Conservation (phyloP, 2,329 filamentous ascomycete species). For the Westerdykella sp. region DNA sequence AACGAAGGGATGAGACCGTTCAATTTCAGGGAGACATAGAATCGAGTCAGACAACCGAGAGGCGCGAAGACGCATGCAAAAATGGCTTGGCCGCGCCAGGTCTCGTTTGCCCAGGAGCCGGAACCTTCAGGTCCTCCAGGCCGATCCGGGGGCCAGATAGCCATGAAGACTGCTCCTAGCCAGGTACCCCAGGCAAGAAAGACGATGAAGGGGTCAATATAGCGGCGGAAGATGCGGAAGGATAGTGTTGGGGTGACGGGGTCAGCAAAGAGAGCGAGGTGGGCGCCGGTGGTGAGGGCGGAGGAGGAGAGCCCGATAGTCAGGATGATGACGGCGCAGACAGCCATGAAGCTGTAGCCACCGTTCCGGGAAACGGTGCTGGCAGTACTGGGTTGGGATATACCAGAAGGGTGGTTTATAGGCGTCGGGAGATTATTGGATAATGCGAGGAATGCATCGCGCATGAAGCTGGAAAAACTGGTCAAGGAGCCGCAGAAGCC, state of each 20-base stretch:
- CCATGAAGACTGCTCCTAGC: slow-evolving; percentile 68
- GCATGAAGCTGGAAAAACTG: slow-evolving; percentile 79
- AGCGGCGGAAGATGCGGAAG: slow-evolving; percentile 49
- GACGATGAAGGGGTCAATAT: slow-evolving; percentile 59
- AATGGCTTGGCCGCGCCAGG: slow-evolving; percentile 68
- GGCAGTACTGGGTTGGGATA: slow-evolving; percentile 24
- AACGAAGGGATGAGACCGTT: slow-evolving; percentile 64
- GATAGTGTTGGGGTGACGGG: slow-evolving; percentile 55
- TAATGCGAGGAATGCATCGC: slow-evolving; percentile 71
- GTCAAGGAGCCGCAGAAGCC: slow-evolving; percentile 89
- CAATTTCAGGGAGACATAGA: slow-evolving; percentile 64
- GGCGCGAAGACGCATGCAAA: slow-evolving; percentile 81
- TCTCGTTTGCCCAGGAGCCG: slow-evolving; percentile 40
- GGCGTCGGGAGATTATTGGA: slow-evolving; percentile 64
- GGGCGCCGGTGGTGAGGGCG: slow-evolving; percentile 65
- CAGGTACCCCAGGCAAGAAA: slow-evolving; percentile 67
- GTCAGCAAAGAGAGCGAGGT: slow-evolving; percentile 61
- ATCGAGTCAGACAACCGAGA: slow-evolving; percentile 67
- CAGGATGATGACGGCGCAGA: slow-evolving; percentile 66
- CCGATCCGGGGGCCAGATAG: slow-evolving; percentile 62
- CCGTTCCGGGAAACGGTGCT: slow-evolving; percentile 51
- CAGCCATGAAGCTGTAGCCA: slow-evolving; percentile 77
- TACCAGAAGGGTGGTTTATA: slow-evolving; percentile 34
- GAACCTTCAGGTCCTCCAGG: slow-evolving; percentile 11
- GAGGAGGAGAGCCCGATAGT: slow-evolving; percentile 66